phyloP scores from a whole-genome alignment of 139 green algal species.

The Auxenochlorella protothecoides region DNA sequence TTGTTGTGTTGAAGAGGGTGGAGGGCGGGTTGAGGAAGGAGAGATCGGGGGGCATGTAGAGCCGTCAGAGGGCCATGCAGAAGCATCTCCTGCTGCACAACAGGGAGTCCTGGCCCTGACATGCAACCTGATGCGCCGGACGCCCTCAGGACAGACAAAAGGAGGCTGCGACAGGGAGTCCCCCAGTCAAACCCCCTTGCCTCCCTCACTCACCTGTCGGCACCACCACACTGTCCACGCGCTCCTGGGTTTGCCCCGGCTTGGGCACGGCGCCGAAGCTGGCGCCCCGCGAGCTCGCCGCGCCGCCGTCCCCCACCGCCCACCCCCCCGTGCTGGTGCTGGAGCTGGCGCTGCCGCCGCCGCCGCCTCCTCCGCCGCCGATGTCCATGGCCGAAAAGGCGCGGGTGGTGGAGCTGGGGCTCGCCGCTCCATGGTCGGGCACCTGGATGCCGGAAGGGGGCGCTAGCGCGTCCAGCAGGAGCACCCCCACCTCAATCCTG shows the following conservation, averaged over 20 bases:
- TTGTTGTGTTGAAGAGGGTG: background rate
- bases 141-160: background rate
- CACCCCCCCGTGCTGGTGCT: background rate
- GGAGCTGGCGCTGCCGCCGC: slow-evolving; percentile 1
- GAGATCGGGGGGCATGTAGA: background rate
- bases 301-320: slow-evolving; percentile 3
- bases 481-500: slow-evolving; percentile 35
- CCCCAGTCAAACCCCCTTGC: background rate
- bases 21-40: background rate
- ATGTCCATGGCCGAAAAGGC: slow-evolving; percentile 2
- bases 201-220: no score
- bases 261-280: background rate
- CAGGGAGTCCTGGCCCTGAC: no score
- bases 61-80: no score
- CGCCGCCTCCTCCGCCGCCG: slow-evolving; percentile 7
- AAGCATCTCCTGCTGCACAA: no score
- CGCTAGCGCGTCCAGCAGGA: slow-evolving; percentile 40
- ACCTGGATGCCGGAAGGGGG: background rate
- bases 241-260: background rate
- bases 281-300: background rate
- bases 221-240: background rate
- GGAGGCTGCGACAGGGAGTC: background rate
- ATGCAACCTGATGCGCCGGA: background rate
- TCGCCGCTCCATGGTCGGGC: background rate
- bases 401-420: slow-evolving; percentile 5